Base-by-base conservation (phyloP, 1,139 yeast genomes). In the Hyphopichia buzzinii region DNA sequence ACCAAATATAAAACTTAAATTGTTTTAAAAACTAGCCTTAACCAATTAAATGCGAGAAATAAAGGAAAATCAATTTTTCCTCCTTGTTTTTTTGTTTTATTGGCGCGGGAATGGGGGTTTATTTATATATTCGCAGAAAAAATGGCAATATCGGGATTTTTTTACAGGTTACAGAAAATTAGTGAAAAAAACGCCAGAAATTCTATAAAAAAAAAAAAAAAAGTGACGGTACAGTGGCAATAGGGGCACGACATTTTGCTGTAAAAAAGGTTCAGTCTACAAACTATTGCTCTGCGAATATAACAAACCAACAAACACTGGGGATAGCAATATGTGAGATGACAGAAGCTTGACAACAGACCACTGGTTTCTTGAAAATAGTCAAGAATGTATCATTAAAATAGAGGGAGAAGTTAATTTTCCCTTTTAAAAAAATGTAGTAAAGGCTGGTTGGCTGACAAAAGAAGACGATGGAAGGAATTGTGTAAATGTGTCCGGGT, bases 61-160 rank as follows among this genome's bases (percentile, higher is more conserved):
- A 19, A 19, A 19, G 23, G 23, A 19, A 19, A 19, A 19, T 19
- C 6, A 19, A 7, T 19, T 19, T 19, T 19, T 19, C 23, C 23
- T 19, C 23, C 23, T 19, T 32, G 25, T 25, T 32, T 14, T 12
- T 21, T 32, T 32, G 28, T 13, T 17, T 16, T 26, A 10, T 17
- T 14, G 17, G 30, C 17, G 33, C 28, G 35, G 35, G 28, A 33
- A 33, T 33, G 29, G 35, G 26, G 21, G 28, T 33, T 33, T 33
- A 33, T 33, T 33, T 33, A 33, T 33, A 33, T 33, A 21, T 25
- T 33, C 35, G 27, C 26, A 7, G 13, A 8, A 27, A 14, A 30
- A 30, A 19, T 17, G 10, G 31, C 31, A 32, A 26, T 19, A 16
- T 14, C 22, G 25, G 30, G 10, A 21, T 27, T 15, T 17, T 32